Evolutionary conservation across 2,329 filamentous ascomycete genomes (phyloP).

Genomic region (Pseudomassariella vexata): DNA sequence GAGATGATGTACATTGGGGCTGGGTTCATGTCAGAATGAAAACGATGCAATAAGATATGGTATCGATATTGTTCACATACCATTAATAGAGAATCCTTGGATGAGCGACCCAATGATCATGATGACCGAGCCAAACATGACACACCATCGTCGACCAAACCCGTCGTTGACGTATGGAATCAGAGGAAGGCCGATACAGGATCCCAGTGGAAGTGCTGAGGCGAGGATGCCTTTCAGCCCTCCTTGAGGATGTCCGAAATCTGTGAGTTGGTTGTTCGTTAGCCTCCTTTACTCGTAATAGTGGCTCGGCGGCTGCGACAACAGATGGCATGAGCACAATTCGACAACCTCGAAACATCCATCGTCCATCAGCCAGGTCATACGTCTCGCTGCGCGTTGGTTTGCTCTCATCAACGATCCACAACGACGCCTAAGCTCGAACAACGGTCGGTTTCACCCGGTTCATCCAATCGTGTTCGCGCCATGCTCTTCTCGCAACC

Average conservation of each 20-base stretch:
- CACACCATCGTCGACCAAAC: slow-evolving; percentile 43
- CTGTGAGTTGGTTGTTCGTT: slow-evolving; percentile 9
- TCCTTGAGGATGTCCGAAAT: slow-evolving; percentile 23
- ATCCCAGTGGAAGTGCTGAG: slow-evolving; percentile 46
- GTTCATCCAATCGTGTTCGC: too few species aligned
- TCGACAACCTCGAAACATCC: too few species aligned
- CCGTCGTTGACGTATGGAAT: slow-evolving; percentile 46
- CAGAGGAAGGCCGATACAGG: slow-evolving; percentile 43
- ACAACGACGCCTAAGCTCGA: too few species aligned
- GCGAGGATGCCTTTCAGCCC: slow-evolving; percentile 39
- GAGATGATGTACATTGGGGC: slow-evolving; percentile 55
- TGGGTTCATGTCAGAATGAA: slow-evolving; percentile 14
- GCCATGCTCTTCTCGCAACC: not conserved
- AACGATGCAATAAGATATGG: not conserved
- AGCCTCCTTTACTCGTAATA: not conserved
- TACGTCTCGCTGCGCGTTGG: too few species aligned
- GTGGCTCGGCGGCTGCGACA: too few species aligned
- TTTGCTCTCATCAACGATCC: too few species aligned
- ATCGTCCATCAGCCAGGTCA: too few species aligned
- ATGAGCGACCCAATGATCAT: slow-evolving; percentile 48
- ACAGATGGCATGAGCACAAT: too few species aligned
- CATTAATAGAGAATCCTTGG: slow-evolving; percentile 41
- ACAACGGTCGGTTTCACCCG: too few species aligned
- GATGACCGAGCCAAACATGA: slow-evolving; percentile 44
- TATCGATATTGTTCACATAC: slow-evolving; percentile 18